Evolutionary conservation across 768 basidiomycete species (phyloP), one percentile per base, ranked within the genome.

Genomic region (Kockovaella imperatae): DNA sequence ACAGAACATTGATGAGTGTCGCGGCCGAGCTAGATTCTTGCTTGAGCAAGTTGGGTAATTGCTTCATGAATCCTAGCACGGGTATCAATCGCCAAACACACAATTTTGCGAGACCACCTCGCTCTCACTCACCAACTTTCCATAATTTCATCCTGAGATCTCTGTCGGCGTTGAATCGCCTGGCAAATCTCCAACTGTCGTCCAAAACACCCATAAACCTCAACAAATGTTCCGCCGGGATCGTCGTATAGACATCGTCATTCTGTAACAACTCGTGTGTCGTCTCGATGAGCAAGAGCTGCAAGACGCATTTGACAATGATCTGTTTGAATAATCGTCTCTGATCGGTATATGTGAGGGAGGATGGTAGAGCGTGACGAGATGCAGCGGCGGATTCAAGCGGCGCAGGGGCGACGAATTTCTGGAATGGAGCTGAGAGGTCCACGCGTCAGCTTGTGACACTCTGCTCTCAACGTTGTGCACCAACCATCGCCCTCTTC

Each of bases 291-390:
- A 99, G 78, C 45, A 97, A 77, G 18, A 99, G 74, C 62, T 99
- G 95, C 25, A 99, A 79, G 18, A 99, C 95, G 70, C 95, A 99
- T 84, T 97, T 97, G 57, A 96, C 90, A 53, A 99, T 97, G 73
- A 99, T 97, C 70, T 97, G 95, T 68, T 89, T 86, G 81, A 99
- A 99, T 47, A 87, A 80, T 35, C 83, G 79, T 36, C 87, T 81
- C 45, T 90, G 83, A 56, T 85, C 84, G 43, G 74, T 75, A 35
- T 60, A 64, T 15, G 67, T 62, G 32, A 71, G 35, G 25, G 54
- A 47, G 17, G 49, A 39, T 3, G 63, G 45, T 13, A 62, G 57
- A 29, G 59, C 30, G 10, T 35, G 76, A 74, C 49, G 84, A 82
- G 13, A 58, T 49, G 74, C 76, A n/a, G 79, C 77, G 3, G 87